Evolutionary conservation across 192 early-diverging fungal species (phyloP).

Genomic region (Backusella tuberculispora): DNA sequence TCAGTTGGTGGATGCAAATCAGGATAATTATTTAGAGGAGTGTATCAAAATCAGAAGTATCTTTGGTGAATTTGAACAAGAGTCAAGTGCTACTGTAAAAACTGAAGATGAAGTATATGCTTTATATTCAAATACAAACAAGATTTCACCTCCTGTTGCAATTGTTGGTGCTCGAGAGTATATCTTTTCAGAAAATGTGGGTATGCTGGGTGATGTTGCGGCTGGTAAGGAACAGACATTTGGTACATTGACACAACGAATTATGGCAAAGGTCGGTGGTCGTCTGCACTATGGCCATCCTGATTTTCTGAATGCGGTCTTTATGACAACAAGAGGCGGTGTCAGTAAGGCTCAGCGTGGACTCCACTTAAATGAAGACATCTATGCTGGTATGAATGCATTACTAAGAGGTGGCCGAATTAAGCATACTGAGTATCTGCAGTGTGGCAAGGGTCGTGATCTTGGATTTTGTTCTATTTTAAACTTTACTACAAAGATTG

Average conservation of each 20-base stretch:
- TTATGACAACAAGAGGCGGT: conserved; percentile 75
- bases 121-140: conserved; percentile 44
- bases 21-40: conserved; percentile 83
- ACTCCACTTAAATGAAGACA: conserved; percentile 81
- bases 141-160: conserved; percentile 62
- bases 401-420: conserved; percentile 71
- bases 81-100: conserved; percentile 39
- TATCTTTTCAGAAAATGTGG: conserved; percentile 75
- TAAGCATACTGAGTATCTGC: conserved; percentile 80
- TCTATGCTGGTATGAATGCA: conserved; percentile 80
- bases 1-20: conserved; percentile 78
- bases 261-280: conserved; percentile 72
- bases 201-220: conserved; percentile 72
- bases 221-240: conserved; percentile 80
- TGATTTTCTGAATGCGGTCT: conserved; percentile 75
- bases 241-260: conserved; percentile 73
- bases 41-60: conserved; percentile 76
- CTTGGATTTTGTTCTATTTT: conserved; percentile 76
- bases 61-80: conserved; percentile 73
- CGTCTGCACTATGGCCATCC: conserved; percentile 78
- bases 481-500: conserved; percentile 79
- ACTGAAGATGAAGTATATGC: conserved; percentile 54
- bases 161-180: conserved; percentile 76
- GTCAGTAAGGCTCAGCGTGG: conserved; percentile 79
- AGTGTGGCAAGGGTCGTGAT: conserved; percentile 80